Evolutionary conservation across 495 filamentous ascomycete species (phyloP), one percentile per base, ranked within the genome.

Genomic region (Saxophila tyrrhenica): DNA sequence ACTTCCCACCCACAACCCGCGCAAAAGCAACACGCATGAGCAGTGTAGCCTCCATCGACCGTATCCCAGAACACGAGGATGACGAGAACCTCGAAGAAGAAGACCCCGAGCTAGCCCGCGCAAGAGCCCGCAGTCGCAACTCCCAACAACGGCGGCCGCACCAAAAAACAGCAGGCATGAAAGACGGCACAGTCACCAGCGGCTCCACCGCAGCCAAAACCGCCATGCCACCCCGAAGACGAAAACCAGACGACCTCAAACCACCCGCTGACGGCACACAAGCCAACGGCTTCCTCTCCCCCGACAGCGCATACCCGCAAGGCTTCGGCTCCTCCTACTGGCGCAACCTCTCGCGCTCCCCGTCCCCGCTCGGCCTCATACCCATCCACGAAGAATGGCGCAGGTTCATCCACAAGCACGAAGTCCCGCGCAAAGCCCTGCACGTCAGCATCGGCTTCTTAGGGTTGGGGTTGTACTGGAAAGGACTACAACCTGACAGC

Each of bases 401-500:
- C 55, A 77, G 72, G 3, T 81, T 89, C 52, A 71, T 78, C 56
- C 85, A 89, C 70, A 79, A 79, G 56, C 85, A 89, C 62, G 85
- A 89, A 65, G 78, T 89, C 25, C 85, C 85, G 22, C 78, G 85
- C 57, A 89, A 89, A 64, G 68, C 76, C 25, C 74, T 89, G 38
- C 85, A 99, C 68, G 87, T 97, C 52, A 95, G 88, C 35, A 97
- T 99, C 70, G 92, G 92, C 45, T 97, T 97, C 72, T 70, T 96
- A 25, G 87, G 88, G 11, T 76, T 94, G 16, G 81, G 82, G 63
- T 77, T 95, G 15, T 97, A 97, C 69, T 75, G 78, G 19, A 78
- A 74, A 15, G 90, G 89, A 17, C 73, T 82, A 15, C 86, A 94
- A 60, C 78, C 85, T 1, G 65, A 69, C 3, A 67, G 81, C 19